Evolutionary conservation across 2,329 filamentous ascomycete species (phyloP), one percentile per base, ranked within the genome.

Genomic region (Diaporthe australafricana): DNA sequence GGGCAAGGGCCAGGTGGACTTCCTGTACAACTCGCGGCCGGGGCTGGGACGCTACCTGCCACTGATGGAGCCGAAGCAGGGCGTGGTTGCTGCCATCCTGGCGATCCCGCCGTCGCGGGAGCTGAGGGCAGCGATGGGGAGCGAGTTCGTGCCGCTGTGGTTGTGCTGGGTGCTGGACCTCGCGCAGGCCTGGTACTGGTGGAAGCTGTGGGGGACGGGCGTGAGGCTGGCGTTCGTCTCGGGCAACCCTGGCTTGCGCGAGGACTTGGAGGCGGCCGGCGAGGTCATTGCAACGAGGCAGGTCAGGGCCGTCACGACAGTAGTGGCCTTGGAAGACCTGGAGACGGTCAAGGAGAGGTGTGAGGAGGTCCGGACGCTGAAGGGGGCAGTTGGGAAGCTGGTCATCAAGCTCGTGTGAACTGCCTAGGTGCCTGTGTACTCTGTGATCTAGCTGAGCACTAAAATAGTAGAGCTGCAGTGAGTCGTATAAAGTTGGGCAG

Each of bases 1-100:
- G 1, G 79, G 82, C 2, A 76, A 75, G 2, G 84, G 83, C 30
- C 84, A 79, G 22, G 83, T 89, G 3, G 87, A 89, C 74, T 83
- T 89, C 68, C 81, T 86, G 32, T 81, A 85, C 63, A 87, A 87
- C 76, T 88, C 87, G 27, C 83, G 85, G 48, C 83, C 81, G 73
- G 73, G 74, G 16, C 77, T 87, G 60, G 74, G 78, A 5, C 75
- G 78, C 3, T 81, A 80, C 40, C 80, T 88, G n/a, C 77, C 81
- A 5, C 73, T 86, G 4, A 74, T 81, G n/a, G 81, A 83, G 16
- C 79, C 76, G 0, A 56, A 78, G 1, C 79, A 76, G 1, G 85
- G 85, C 2, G 81, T 83, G 6, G 75, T 86, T 17, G 76, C 83
- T n/a, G 83, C 82, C 47, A 84, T 87, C 30, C 77, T 81, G 1